Evolutionary conservation across 768 basidiomycete species (phyloP).

Genomic region (Leucocoprinus leucothites): DNA sequence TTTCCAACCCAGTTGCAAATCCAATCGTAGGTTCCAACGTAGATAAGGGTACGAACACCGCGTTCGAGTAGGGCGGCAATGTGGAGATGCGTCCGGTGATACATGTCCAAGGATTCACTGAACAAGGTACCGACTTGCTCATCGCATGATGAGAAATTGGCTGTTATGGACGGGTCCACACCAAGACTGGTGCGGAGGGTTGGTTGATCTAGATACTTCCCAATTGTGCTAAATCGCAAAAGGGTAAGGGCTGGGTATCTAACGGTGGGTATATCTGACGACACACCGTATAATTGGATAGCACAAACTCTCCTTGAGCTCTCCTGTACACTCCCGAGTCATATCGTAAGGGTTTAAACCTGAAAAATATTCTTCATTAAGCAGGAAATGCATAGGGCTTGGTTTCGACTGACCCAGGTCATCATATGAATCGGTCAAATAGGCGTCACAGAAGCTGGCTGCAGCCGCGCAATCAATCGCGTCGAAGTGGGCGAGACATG

Average conservation of each 20-base stretch:
- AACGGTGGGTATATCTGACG: not conserved
- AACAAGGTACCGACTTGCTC: constrained; percentile 48
- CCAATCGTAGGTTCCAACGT: constrained; percentile 71
- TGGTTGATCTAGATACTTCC: constrained; percentile 57
- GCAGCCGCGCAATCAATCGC: constrained; percentile 64
- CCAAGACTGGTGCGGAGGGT: constrained; percentile 55
- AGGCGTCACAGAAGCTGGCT: constrained; percentile 52
- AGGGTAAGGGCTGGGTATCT: not conserved
- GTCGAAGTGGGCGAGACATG: constrained; percentile 66
- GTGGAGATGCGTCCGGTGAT: constrained; percentile 49
- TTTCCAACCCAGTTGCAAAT: constrained; percentile 78
- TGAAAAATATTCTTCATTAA: constrained; percentile 7
- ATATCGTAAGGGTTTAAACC: constrained; percentile 69
- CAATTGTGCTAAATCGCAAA: constrained; percentile 43
- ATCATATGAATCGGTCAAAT: constrained; percentile 42
- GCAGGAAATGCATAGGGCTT: not conserved
- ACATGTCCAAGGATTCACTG: constrained; percentile 35
- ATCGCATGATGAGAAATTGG: constrained; percentile 33
- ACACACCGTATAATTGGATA: constrained; percentile 48
- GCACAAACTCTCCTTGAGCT: constrained; percentile 46
- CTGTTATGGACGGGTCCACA: constrained; percentile 44
- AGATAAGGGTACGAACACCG: constrained; percentile 64
- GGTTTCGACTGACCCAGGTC: constrained; percentile 33
- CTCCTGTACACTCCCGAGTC: constrained; percentile 54
- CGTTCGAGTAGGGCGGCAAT: constrained; percentile 69